Percentiles rank a stretch among this genome's conserved stretches.
Evolutionary conservation across 2,329 filamentous ascomycete genomes (phyloP).

Genomic region (Arthrobotrys pseudoclavata): DNA sequence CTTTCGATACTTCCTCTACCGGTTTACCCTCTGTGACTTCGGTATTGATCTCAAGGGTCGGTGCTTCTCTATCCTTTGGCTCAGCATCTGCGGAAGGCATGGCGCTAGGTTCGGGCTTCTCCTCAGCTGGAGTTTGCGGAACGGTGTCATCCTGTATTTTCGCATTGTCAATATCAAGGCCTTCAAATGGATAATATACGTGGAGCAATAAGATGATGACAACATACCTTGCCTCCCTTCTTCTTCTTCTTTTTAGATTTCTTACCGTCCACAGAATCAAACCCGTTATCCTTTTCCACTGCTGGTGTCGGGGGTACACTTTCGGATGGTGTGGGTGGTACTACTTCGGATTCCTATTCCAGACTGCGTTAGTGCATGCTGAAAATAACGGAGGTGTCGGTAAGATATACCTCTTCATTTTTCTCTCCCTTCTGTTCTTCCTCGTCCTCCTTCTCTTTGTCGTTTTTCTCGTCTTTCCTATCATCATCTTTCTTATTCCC

Average conservation of each 20-base stretch:
- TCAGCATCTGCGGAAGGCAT: conserved; percentile 34
- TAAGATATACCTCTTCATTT: conserved; percentile 14
- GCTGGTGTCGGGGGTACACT: conserved; percentile 39
- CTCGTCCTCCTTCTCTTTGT: conserved; percentile 40
- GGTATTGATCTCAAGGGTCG: conserved; percentile 29
- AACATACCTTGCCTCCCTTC: conserved; percentile 41
- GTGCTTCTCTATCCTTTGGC: conserved; percentile 4
- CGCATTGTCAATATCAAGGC: conserved; percentile 13
- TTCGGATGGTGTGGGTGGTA: conserved; percentile 43
- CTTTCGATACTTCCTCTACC: conserved; percentile 16
- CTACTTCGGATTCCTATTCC: conserved; percentile 51
- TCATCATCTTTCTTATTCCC: conserved; percentile 4
- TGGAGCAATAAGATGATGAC: background rate
- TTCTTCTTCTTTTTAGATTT: conserved; percentile 44
- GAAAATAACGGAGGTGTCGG: background rate
- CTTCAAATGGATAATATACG: background rate
- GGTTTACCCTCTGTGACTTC: conserved; percentile 16
- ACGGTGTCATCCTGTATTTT: conserved; percentile 34
- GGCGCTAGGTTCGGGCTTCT: conserved; percentile 29
- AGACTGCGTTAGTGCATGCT: conserved; percentile 21
- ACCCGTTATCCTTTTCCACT: conserved; percentile 30
- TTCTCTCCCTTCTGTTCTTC: conserved; percentile 46
- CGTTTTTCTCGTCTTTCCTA: conserved; percentile 25
- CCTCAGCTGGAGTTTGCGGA: conserved; percentile 44
- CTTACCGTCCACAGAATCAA: background rate